These are phyloP conservation scores for Middelhovenomyces tepae DNA, from an alignment of 805 yeast genomes.

Conservation along the genomic window DNA sequence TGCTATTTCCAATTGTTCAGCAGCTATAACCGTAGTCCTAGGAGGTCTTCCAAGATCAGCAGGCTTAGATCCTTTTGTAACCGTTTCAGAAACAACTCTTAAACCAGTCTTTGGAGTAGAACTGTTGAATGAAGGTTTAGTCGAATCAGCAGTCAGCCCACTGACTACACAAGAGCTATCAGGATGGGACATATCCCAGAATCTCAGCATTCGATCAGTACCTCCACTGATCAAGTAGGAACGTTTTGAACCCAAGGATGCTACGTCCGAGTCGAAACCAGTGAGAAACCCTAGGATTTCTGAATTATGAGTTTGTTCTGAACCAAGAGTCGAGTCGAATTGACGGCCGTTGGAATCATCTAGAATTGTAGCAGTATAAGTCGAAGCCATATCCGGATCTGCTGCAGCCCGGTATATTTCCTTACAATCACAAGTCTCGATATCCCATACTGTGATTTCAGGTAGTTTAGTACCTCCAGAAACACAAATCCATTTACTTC, in stretches of 20 bases:
- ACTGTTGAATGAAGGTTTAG: slow-evolving; percentile 13
- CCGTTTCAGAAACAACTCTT: slow-evolving; percentile 34
- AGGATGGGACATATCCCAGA: slow-evolving; percentile 29
- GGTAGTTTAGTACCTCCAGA: slow-evolving; percentile 58
- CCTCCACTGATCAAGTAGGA: slow-evolving; percentile 26
- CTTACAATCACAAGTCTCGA: slow-evolving; percentile 52
- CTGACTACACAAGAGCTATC: slow-evolving; percentile 26
- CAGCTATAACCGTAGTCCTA: slow-evolving; percentile 31
- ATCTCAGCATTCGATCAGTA: slow-evolving; percentile 25
- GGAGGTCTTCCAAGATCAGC: slow-evolving; percentile 14
- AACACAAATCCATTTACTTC: slow-evolving; percentile 42
- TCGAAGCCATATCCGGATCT: slow-evolving; percentile 8
- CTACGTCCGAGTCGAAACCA: slow-evolving; percentile 9
- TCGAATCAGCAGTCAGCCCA: slow-evolving; percentile 23
- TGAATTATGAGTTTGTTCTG: too few relatives aligned
- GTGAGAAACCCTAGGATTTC: slow-evolving; percentile 7
- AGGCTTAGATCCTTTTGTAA: slow-evolving; percentile 9
- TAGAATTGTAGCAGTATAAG: too few relatives aligned
- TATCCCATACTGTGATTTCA: slow-evolving; percentile 67
- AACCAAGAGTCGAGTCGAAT: too few relatives aligned
- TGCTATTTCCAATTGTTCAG: slow-evolving; percentile 36
- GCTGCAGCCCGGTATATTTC: slow-evolving; percentile 28
- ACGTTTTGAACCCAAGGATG: slow-evolving; percentile 3
- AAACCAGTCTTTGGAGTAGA: slow-evolving; percentile 30
- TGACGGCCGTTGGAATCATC: too few relatives aligned